Percentiles rank a stretch among this genome's conserved stretches.
phyloP scores from a whole-genome alignment of 2,329 filamentous ascomycete genomes.

The Hypoxylon sp. region DNA sequence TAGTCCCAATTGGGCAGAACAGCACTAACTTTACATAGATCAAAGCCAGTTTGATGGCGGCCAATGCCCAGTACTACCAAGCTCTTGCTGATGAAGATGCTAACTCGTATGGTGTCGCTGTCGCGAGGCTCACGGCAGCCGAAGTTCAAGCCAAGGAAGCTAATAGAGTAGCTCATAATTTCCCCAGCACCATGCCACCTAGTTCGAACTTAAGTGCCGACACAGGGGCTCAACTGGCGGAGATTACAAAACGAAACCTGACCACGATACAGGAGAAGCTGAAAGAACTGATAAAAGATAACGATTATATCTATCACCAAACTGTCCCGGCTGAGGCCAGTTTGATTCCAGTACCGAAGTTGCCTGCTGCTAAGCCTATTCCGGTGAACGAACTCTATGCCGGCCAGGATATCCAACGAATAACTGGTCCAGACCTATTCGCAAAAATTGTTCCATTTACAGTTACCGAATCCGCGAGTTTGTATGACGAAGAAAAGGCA shows the following conservation, averaged over 20 bases:
- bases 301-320: constrained; percentile 98
- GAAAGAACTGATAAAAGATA: constrained; percentile 84
- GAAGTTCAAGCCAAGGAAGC: constrained; percentile 85
- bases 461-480: constrained; percentile 94
- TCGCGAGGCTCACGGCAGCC: constrained; percentile 85
- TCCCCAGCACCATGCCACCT: constrained; percentile 83
- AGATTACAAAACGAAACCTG: constrained; percentile 86
- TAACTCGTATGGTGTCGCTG: constrained; percentile 86
- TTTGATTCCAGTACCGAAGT: constrained; percentile 85
- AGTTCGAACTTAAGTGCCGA: constrained; percentile 89
- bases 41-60: constrained; percentile 87
- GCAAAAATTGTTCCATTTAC: constrained; percentile 96
- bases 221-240: constrained; percentile 79
- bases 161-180: constrained; percentile 79
- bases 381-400: constrained; percentile 97
- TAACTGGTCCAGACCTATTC: constrained; percentile 97
- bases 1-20: neutral
- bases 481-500: constrained; percentile 99
- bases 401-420: constrained; percentile 95
- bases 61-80: constrained; percentile 93
- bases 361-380: constrained; percentile 96
- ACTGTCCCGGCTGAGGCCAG: constrained; percentile 88
- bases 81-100: constrained; percentile 91
- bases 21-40: constrained; percentile 60
- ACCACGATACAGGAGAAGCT: constrained; percentile 86